Evolutionary conservation across 371 early-diverging fungal species (phyloP).

Genomic region (Lichtheimia ornata): DNA sequence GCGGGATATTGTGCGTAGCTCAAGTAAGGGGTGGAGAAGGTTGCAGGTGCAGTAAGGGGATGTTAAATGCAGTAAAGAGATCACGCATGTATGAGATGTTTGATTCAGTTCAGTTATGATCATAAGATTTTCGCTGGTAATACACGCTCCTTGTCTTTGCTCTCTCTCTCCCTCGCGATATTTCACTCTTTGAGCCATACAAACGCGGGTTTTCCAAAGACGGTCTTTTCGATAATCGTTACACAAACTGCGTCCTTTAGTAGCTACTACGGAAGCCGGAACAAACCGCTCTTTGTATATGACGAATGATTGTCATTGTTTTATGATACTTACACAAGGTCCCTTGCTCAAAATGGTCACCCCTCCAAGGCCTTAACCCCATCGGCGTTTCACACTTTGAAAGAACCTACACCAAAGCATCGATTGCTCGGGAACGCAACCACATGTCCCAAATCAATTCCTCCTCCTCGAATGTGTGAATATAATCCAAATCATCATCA

Average conservation of each 20-base stretch:
- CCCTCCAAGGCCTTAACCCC: conserved; percentile 8
- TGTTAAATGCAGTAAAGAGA: neutral
- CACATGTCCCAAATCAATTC: conserved; percentile 3
- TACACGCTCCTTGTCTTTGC: too few relatives aligned
- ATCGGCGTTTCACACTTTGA: conserved; percentile 4
- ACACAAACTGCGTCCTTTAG: neutral
- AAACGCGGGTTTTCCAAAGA: conserved; percentile 12
- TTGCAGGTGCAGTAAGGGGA: too few relatives aligned
- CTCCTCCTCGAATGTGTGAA: conserved; percentile 8
- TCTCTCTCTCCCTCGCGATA: too few relatives aligned
- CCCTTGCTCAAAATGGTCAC: too few relatives aligned
- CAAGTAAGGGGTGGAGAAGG: too few relatives aligned
- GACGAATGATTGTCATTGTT: neutral
- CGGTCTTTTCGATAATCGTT: conserved; percentile 9
- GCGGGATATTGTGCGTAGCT: too few relatives aligned
- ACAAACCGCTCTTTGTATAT: conserved; percentile 2
- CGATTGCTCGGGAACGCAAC: conserved; percentile 6
- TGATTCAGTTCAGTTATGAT: conserved; percentile 2
- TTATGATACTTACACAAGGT: neutral
- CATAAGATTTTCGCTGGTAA: neutral
- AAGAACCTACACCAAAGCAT: neutral
- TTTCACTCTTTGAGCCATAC: too few relatives aligned
- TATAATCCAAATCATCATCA: neutral
- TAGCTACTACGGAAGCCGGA: conserved; percentile 18
- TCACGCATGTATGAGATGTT: neutral